phyloP scores from a whole-genome alignment of 129 eudicot species.

The Artemisia argyi region DNA sequence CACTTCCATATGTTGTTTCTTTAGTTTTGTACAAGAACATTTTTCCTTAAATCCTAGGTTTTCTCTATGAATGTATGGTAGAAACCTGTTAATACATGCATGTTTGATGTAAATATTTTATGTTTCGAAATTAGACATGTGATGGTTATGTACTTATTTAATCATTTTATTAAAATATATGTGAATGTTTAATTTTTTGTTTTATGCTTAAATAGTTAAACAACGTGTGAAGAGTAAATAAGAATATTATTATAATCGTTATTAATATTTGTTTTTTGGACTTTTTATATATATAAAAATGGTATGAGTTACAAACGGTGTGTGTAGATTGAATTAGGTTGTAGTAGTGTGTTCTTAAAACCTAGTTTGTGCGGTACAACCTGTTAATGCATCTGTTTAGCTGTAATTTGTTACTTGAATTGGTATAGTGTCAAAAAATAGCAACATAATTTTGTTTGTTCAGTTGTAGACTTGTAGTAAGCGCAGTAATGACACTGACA shows the following conservation, averaged over 20 bases:
- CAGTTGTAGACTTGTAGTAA: no score
- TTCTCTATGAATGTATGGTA: neutral
- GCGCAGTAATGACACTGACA: no score
- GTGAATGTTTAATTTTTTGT: neutral
- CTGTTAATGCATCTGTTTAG: neutral
- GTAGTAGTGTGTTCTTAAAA: no score
- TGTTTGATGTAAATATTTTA: neutral
- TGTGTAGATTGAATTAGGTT: neutral
- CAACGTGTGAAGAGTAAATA: neutral
- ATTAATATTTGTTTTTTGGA: no score
- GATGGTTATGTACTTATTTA: neutral
- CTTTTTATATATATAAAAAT: neutral
- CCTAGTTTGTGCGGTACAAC: constrained; percentile 2
- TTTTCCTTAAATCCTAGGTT: no score
- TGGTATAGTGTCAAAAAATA: no score
- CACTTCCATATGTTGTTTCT: neutral
- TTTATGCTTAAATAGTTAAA: neutral
- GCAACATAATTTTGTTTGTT: no score
- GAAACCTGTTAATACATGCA: constrained; percentile 19
- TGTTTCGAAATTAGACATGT: constrained; percentile 8
- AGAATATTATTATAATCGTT: neutral
- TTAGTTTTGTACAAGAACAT: no score
- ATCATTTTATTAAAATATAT: neutral
- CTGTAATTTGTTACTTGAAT: no score
- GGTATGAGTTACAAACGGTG: neutral